Conservation (phyloP, 2,329 filamentous ascomycete species). For the Colletotrichum chrysophilum region DNA sequence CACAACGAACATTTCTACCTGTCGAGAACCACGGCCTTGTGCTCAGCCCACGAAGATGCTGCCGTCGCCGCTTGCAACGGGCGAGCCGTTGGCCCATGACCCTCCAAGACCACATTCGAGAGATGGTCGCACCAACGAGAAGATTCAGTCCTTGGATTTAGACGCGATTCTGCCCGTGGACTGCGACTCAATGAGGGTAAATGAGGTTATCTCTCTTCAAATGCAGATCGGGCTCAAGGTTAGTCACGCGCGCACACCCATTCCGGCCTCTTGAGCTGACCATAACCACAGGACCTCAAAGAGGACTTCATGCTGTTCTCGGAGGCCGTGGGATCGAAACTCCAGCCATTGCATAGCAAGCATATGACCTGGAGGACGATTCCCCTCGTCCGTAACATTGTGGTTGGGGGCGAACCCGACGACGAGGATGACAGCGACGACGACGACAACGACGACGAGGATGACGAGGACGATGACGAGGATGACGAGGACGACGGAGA, state of each 20-base stretch:
- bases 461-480: not conserved
- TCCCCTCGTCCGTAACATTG: not conserved
- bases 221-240: not conserved
- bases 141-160: not conserved
- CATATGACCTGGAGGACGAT: slow-evolving; percentile 8
- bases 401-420: not conserved
- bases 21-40: not conserved
- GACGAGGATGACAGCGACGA: not conserved
- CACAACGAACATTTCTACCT: not conserved
- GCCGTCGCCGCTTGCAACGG: not conserved
- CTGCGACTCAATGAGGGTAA: not conserved
- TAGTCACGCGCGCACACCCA: not conserved
- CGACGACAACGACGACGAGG: not conserved
- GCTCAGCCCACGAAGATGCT: not conserved
- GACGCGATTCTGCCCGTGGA: fast-evolving
- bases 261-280: not conserved
- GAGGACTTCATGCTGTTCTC: not conserved
- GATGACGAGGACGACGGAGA: not conserved
- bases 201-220: not conserved
- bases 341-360: not conserved
- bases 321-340: not conserved
- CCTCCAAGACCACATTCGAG: not conserved
- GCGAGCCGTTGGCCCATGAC: not conserved
- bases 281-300: not conserved
- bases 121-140: not conserved